Evolutionary conservation across 345 rosid genomes (phyloP).

Genomic region (Cardiospermum halicacabum): DNA sequence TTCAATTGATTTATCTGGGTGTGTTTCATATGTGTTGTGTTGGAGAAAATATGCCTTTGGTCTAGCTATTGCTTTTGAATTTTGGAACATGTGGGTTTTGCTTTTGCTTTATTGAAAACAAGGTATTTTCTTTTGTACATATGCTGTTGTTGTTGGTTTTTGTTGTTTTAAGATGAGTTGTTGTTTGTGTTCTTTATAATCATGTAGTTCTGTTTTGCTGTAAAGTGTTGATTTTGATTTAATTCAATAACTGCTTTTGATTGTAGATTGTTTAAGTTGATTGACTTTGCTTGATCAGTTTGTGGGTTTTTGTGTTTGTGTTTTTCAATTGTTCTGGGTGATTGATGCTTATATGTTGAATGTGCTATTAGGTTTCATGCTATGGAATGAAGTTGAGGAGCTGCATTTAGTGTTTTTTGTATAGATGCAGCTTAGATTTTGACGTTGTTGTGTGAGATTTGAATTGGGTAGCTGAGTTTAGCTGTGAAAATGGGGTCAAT

Average conservation of each 20-base stretch:
- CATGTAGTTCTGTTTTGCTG: background rate
- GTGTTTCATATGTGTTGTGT: too few relatives aligned
- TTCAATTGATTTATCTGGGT: background rate
- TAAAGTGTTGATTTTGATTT: background rate
- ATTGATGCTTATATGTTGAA: background rate
- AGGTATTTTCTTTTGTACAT: background rate
- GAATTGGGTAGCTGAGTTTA: slow-evolving; percentile 12
- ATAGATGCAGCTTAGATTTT: background rate
- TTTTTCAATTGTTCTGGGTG: background rate
- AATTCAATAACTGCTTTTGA: background rate
- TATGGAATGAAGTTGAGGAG: background rate
- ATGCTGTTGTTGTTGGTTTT: background rate
- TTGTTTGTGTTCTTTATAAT: slow-evolving; percentile 5
- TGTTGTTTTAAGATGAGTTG: too few relatives aligned
- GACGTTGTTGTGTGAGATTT: background rate
- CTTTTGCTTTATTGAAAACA: background rate
- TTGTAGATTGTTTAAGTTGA: background rate
- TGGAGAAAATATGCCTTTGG: slow-evolving; percentile 5
- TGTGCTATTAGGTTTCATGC: slow-evolving; percentile 9
- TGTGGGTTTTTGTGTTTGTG: background rate
- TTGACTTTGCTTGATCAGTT: background rate
- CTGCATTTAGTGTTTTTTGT: background rate
- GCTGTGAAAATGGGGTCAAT: slow-evolving; percentile 36
- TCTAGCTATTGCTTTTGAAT: background rate
- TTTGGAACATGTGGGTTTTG: background rate